These are phyloP conservation scores for Diplodia seriata DNA, from an alignment of 2,329 filamentous ascomycete genomes.

Conservation along the genomic window DNA sequence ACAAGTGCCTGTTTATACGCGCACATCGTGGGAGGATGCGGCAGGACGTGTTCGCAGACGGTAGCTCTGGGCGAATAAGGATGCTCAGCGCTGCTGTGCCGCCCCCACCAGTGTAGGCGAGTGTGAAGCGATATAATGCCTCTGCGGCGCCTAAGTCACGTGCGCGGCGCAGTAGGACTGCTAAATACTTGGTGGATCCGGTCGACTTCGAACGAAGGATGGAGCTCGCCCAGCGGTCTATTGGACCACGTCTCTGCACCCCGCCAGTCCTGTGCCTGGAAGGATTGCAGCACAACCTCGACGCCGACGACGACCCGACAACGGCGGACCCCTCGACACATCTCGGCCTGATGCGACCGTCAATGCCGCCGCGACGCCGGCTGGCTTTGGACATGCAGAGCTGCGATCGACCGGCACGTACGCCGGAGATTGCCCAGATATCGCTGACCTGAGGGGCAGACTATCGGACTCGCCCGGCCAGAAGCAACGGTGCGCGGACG, in stretches of 20 bases:
- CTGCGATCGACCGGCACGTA: not conserved
- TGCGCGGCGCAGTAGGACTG: not conserved
- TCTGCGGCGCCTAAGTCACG: constrained; percentile 1
- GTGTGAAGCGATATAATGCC: not conserved
- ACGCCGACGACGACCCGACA: not conserved
- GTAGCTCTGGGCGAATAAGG: not conserved
- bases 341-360: not conserved
- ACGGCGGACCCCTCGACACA: not conserved
- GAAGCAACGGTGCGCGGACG: no score
- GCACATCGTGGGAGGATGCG: not conserved
- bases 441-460: not conserved
- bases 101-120: not conserved
- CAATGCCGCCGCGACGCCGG: not conserved
- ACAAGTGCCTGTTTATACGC: not conserved
- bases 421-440: not conserved
- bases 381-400: not conserved
- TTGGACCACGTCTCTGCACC: not conserved
- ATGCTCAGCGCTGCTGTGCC: not conserved
- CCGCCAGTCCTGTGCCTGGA: not conserved
- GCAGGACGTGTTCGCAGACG: not conserved
- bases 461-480: no score
- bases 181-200: not conserved
- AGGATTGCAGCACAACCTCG: not conserved
- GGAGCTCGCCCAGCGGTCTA: not conserved
- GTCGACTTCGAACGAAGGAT: not conserved